Evolutionary conservation across 495 filamentous ascomycete genomes (phyloP).

Genomic region (Diplogelasinospora grovesii): DNA sequence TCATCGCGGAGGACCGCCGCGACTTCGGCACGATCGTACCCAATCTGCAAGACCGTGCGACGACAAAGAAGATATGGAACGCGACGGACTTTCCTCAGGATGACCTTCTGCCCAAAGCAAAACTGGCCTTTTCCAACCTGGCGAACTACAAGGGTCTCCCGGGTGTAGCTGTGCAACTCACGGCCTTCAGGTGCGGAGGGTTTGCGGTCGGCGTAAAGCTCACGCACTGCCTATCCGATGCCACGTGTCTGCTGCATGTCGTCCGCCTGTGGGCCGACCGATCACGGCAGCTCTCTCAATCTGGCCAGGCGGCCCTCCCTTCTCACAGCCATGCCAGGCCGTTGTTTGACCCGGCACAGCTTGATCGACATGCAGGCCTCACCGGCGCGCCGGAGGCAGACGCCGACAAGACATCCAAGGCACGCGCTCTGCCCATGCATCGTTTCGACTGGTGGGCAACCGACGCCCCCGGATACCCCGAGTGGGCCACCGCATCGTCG

Average conservation of each 20-base stretch:
- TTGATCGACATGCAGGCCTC: background rate
- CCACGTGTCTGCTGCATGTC: background rate
- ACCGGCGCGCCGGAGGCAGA: background rate
- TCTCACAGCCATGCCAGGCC: background rate
- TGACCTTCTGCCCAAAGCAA: background rate
- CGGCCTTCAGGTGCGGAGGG: slow-evolving; percentile 1
- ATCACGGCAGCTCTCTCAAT: background rate
- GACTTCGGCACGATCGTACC: background rate
- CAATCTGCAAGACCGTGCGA: background rate
- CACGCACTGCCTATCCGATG: background rate
- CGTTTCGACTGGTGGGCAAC: slow-evolving; percentile 6
- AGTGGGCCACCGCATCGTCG: too few species aligned
- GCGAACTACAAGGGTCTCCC: background rate
- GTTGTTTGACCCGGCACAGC: background rate
- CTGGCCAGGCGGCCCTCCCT: background rate
- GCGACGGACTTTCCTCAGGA: background rate
- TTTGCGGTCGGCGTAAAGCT: background rate
- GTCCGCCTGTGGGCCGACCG: slow-evolving; percentile 2
- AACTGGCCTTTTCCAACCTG: background rate
- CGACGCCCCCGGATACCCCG: too few species aligned
- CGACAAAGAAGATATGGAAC: background rate
- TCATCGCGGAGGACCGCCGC: background rate
- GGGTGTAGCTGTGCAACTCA: slow-evolving; percentile 2
- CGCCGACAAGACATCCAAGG: background rate
- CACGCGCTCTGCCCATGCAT: background rate